Evolutionary conservation across 352 stramenopile genomes (phyloP).

Genomic region (Phytophthora aleatoria): DNA sequence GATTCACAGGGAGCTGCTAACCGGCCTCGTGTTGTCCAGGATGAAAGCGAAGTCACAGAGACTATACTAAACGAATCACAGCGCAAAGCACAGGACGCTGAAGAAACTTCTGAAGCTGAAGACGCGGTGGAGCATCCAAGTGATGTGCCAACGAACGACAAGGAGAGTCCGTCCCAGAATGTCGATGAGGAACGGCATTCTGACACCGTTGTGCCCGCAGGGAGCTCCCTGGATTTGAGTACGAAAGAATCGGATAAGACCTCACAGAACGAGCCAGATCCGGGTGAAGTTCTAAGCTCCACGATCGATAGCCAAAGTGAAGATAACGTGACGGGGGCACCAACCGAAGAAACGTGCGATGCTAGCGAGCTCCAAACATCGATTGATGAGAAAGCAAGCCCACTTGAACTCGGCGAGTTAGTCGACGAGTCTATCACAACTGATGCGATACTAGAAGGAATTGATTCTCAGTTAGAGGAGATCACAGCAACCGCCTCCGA

Average conservation of each 20-base stretch:
- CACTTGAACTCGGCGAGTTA: not conserved
- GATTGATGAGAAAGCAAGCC: not conserved
- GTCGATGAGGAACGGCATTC: conserved; percentile 8
- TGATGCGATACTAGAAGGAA: not conserved
- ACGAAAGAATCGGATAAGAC: not conserved
- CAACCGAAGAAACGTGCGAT: not conserved
- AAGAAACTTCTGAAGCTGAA: conserved; percentile 3
- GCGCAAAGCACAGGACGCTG: not conserved
- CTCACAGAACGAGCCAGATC: not conserved
- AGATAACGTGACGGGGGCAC: not conserved
- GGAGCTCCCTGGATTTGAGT: not conserved
- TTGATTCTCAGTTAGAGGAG: not conserved
- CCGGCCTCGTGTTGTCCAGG: not conserved
- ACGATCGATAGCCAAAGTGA: not conserved
- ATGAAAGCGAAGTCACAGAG: not conserved
- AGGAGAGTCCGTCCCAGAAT: not conserved
- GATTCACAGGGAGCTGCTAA: not conserved
- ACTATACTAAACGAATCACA: not conserved
- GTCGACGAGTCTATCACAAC: not conserved
- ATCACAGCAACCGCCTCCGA: not conserved
- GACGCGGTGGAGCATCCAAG: not conserved
- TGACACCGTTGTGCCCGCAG: conserved; percentile 11
- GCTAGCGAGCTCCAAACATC: not conserved
- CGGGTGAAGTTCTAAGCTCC: no score
- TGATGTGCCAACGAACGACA: not conserved